Evolutionary conservation across 768 basidiomycete species (phyloP).

Genomic region (Psilocybe azurescens): DNA sequence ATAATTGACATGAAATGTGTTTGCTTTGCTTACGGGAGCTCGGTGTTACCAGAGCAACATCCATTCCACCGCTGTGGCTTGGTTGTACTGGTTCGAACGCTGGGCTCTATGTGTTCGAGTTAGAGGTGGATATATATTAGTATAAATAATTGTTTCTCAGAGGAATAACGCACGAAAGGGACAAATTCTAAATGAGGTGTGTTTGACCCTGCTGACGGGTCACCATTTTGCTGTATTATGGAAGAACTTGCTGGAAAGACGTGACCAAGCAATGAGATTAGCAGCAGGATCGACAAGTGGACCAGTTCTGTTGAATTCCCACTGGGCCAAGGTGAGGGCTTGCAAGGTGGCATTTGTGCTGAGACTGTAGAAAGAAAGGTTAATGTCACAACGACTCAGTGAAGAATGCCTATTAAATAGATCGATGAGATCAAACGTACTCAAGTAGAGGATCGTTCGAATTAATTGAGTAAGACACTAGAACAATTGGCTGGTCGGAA

Average conservation of each 20-base stretch:
- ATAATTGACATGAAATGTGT: not conserved
- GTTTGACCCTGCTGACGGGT: constrained; percentile 29
- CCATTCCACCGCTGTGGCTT: not conserved
- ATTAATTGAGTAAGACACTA: constrained; percentile 28
- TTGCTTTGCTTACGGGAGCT: not conserved
- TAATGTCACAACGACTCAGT: too few relatives aligned
- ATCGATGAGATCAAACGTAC: not conserved
- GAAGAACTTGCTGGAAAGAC: constrained; percentile 25
- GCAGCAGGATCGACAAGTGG: constrained; percentile 23
- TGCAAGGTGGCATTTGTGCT: constrained; percentile 25
- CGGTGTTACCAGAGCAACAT: not conserved
- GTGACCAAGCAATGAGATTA: constrained; percentile 29
- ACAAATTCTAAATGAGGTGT: constrained; percentile 27
- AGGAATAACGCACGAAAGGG: too few relatives aligned
- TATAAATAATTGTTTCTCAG: too few relatives aligned
- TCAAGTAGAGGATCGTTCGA: constrained; percentile 32
- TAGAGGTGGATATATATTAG: too few relatives aligned
- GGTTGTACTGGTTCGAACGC: not conserved
- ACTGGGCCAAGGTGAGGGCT: constrained; percentile 26
- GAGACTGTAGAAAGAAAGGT: constrained; percentile 13
- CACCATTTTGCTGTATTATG: constrained; percentile 20
- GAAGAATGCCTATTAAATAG: not conserved
- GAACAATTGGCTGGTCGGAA: constrained; percentile 35
- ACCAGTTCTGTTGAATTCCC: constrained; percentile 26
- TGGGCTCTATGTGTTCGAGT: not conserved